Percentiles rank a stretch among this genome's conserved stretches.
phyloP scores from a whole-genome alignment of 371 early-diverging fungal genomes.

The Synchytrium microbalum region DNA sequence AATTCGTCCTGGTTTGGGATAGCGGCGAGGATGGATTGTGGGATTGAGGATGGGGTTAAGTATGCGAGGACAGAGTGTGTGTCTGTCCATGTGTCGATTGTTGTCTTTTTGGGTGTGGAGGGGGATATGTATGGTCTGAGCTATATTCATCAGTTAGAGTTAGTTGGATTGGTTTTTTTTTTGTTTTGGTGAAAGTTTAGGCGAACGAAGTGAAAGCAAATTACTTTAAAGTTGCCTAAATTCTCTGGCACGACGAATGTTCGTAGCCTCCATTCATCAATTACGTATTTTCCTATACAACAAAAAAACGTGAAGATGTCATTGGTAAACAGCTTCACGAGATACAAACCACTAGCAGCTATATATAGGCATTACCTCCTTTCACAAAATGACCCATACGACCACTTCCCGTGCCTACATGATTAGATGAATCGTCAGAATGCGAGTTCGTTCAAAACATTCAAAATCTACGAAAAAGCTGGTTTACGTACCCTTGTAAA shows the following conservation, averaged over 20 bases:
- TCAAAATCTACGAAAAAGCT: too few relatives aligned
- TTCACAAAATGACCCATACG: not conserved
- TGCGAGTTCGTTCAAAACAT: not conserved
- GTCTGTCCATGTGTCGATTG: not conserved
- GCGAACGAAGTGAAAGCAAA: not conserved
- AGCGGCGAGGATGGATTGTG: not conserved
- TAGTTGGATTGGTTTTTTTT: too few relatives aligned
- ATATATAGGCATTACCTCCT: not conserved
- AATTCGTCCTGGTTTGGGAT: not conserved
- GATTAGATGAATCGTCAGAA: not conserved
- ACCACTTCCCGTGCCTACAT: slow-evolving; percentile 2
- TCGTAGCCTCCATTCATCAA: slow-evolving; percentile 3
- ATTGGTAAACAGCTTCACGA: too few relatives aligned
- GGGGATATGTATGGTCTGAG: not conserved
- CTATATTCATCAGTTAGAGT: not conserved
- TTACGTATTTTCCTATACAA: not conserved
- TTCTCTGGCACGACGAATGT: slow-evolving; percentile 2
- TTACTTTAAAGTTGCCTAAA: not conserved
- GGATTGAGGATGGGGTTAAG: not conserved
- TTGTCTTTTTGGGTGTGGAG: not conserved
- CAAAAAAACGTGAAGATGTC: not conserved
- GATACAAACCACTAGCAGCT: too few relatives aligned
- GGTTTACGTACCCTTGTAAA: slow-evolving; percentile 2
- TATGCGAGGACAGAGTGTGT: not conserved
- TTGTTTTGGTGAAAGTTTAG: not conserved